phyloP scores from a whole-genome alignment of 169 alveolate species.

The Eimeria acervulina region DNA sequence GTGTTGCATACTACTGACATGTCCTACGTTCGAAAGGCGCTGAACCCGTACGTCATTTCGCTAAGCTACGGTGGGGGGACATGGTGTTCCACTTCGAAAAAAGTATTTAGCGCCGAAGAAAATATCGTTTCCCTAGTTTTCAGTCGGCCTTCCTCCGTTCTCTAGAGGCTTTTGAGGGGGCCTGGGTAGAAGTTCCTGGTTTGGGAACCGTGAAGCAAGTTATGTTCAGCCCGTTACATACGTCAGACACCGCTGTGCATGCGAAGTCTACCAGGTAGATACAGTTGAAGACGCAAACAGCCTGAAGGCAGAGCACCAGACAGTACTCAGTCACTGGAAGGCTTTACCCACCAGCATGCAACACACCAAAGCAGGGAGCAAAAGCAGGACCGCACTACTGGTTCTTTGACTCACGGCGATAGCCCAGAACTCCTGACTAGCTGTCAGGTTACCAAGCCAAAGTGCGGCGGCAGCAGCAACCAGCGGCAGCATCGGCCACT shows the following conservation, averaged over 20 bases:
- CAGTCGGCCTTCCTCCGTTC: not conserved
- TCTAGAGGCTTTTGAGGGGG: not conserved
- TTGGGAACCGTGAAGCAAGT: constrained; percentile 61
- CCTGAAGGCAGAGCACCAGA: constrained; percentile 17
- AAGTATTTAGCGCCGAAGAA: not conserved
- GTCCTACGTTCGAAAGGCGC: too few relatives aligned
- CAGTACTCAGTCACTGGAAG: not conserved
- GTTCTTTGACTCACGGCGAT: not conserved
- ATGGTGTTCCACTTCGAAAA: too few relatives aligned
- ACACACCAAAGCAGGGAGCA: not conserved
- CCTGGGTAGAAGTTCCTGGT: not conserved
- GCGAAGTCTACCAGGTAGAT: constrained; percentile 75
- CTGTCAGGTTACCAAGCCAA: constrained; percentile 23
- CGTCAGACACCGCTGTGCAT: constrained; percentile 76
- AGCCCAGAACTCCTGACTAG: constrained; percentile 49
- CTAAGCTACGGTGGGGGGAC: too few relatives aligned
- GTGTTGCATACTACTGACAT: too few relatives aligned
- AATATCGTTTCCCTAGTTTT: too few relatives aligned
- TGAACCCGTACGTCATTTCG: too few relatives aligned
- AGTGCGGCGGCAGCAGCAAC: constrained; percentile 68
- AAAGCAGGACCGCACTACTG: not conserved
- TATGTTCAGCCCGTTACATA: constrained; percentile 53
- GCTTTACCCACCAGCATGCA: not conserved
- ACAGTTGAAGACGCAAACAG: constrained; percentile 63
- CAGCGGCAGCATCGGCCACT: constrained; percentile 73